These are phyloP conservation scores for Dipteronia dyeriana DNA, from an alignment of 345 rosid genomes.

Conservation along the genomic window DNA sequence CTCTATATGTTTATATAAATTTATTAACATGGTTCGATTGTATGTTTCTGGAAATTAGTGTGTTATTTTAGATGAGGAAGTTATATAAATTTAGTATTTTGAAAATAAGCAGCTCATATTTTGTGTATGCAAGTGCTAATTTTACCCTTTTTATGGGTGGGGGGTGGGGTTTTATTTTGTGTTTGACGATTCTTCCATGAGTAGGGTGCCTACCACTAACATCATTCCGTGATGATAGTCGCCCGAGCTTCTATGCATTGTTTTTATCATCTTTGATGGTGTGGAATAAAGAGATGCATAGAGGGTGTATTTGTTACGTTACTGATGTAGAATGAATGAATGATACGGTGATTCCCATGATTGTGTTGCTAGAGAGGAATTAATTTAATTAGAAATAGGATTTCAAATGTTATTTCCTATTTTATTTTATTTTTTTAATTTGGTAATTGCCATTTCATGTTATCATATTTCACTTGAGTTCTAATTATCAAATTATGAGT, in stretches of 20 bases:
- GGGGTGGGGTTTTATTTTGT: no score
- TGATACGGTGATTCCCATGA: neutral
- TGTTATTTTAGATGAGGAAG: no score
- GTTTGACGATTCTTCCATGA: no score
- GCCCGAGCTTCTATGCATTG: no score
- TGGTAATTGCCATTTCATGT: neutral
- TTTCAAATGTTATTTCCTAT: neutral
- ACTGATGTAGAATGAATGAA: no score
- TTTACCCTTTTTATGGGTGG: no score
- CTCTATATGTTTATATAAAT: no score
- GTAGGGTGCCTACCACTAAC: no score
- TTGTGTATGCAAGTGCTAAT: neutral
- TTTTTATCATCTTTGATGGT: neutral
- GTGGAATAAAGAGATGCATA: neutral
- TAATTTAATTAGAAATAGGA: neutral
- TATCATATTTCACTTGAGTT: neutral
- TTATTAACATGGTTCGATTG: neutral
- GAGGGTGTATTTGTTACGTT: neutral
- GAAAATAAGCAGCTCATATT: neutral
- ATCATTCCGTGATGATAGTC: no score
- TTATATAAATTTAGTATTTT: neutral
- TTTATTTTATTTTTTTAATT: no score
- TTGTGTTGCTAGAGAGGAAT: neutral
- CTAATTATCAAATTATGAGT: neutral
- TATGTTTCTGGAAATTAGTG: neutral